Evolutionary conservation across 805 yeast genomes (phyloP), one percentile per base, ranked within the genome.

Genomic region (Candida boleticola): DNA sequence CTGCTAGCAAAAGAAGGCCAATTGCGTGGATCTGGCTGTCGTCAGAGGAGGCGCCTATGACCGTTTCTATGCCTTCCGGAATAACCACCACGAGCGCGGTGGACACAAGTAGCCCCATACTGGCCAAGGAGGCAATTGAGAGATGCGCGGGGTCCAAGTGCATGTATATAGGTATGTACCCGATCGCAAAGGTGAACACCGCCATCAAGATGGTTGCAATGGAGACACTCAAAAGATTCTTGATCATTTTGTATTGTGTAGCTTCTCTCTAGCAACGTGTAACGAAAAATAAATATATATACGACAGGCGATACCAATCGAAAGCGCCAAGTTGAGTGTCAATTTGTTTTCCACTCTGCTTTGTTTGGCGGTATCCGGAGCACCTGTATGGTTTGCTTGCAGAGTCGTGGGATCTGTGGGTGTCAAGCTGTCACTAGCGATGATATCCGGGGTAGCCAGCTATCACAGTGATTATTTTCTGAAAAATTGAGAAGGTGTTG

Each of bases 11-110:
- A 26, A 79, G 58, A 2, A 74, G 34, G 1, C 87, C 86, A 29
- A 77, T 57, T 11, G 52, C 52, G 31, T 55, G 53, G 19, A 52
- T 35, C 16, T 54, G 53, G 3, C 41, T 41, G 9, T 46, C 53
- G 1, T 37, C 22, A 10, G 57, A 49, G 22, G 16, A 11, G 5
- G 10, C 27, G 10, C 27, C 37, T 44, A 61, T 64, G 33, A 74
- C 49, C 4, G 73, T 68, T 46, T 73, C 78, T 16, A 78, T 65
- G 3, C 87, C 88, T 55, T 83, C 89, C 1, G 89, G 89, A 16
- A 83, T 70, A 20, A 83, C 76, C 14, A 83, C 64, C 7, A 75
- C 66, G 41, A 82, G 57, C 1, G 84, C 71, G 0, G 88, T 76
- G 4, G 87, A 81, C 4, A 82, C 61, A 40, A 83, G 65, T 17